These are phyloP conservation scores for Pseudozyma hubeiensis DNA, from an alignment of 1,284 basidiomycete species.

Conservation along the genomic window DNA sequence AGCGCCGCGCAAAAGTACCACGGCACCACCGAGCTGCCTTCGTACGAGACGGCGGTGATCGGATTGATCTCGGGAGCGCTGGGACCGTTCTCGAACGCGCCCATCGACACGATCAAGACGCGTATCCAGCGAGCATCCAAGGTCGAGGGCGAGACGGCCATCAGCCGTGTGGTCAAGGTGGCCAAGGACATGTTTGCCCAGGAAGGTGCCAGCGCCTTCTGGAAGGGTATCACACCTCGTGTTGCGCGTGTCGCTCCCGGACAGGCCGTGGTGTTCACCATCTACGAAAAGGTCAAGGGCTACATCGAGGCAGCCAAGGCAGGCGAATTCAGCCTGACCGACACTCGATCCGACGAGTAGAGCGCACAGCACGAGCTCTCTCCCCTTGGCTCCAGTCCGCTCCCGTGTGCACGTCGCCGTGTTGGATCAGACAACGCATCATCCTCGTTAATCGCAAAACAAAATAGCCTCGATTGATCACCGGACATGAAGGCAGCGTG, in stretches of 20 bases:
- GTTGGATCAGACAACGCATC: too few species aligned
- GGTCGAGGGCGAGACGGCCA: conserved; percentile 80
- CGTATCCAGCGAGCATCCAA: conserved; percentile 82
- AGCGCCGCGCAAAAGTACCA: conserved; percentile 81
- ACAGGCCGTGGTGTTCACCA: conserved; percentile 73
- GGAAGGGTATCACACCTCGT: conserved; percentile 86
- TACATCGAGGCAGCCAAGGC: conserved; percentile 63
- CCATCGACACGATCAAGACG: conserved; percentile 97
- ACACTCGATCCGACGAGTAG: conserved; percentile 62
- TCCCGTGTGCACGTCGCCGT: too few species aligned
- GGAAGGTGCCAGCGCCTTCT: conserved; percentile 90
- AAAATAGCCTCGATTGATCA: too few species aligned
- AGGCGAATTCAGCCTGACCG: conserved; percentile 57
- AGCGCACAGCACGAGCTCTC: not conserved
- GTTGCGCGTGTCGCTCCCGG: conserved; percentile 92
- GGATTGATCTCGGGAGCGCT: conserved; percentile 96
- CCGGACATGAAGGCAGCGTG: too few species aligned
- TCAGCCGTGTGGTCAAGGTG: conserved; percentile 80
- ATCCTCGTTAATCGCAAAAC: too few species aligned
- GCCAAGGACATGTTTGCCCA: conserved; percentile 90
- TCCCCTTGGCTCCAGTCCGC: not conserved
- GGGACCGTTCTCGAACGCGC: conserved; percentile 94
- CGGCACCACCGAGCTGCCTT: conserved; percentile 75
- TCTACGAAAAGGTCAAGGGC: conserved; percentile 68
- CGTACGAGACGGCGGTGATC: conserved; percentile 87